Evolutionary conservation across 768 basidiomycete genomes (phyloP).

Genomic region (Suillus tomentosus): DNA sequence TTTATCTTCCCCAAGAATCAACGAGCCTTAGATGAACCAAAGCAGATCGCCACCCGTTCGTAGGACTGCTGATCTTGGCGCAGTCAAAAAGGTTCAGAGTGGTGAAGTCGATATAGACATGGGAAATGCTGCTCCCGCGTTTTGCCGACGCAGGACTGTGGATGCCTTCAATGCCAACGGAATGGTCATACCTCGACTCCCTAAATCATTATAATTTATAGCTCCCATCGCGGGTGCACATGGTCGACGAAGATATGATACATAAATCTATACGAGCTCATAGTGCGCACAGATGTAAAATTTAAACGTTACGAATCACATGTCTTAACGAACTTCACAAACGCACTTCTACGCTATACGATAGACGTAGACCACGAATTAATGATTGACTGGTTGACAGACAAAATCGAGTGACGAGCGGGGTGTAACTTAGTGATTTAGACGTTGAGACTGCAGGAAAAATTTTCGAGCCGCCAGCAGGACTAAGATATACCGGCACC

Average conservation of each 20-base stretch:
- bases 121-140: neutral
- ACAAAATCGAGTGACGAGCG: neutral
- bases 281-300: neutral
- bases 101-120: slow-evolving; percentile 1
- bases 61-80: neutral
- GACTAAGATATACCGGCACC: slow-evolving; percentile 9
- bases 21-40: neutral
- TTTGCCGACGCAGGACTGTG: neutral
- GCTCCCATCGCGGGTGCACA: neutral
- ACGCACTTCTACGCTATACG: neutral
- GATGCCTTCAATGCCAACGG: slow-evolving; percentile 1
- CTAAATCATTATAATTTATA: too few relatives aligned
- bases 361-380: neutral
- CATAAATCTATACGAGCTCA: neutral
- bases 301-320: neutral
- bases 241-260: neutral
- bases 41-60: neutral
- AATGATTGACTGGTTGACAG: neutral
- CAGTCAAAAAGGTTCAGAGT: too few relatives aligned
- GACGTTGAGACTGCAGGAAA: neutral
- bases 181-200: neutral
- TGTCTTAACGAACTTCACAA: neutral
- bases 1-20: neutral
- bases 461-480: neutral
- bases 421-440: neutral